These are phyloP conservation scores for Candida vartiovaarae DNA, from an alignment of 805 yeast genomes.

Conservation along the genomic window DNA sequence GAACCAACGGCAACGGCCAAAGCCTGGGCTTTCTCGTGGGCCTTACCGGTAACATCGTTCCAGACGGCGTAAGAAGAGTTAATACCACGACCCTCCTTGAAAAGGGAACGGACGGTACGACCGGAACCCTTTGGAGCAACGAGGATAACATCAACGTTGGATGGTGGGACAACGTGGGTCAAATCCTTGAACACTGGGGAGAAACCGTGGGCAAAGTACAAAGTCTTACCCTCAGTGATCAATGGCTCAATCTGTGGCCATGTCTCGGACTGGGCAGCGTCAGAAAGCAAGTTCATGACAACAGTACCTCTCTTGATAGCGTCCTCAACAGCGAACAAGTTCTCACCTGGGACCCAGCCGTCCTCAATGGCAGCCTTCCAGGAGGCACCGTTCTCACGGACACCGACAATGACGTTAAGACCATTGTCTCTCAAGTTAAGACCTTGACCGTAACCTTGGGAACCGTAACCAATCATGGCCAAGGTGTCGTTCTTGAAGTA, in stretches of 20 bases:
- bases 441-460: conserved; percentile 99
- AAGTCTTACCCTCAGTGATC: conserved; percentile 94
- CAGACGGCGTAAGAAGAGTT: conserved; percentile 99
- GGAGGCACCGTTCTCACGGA: conserved; percentile 96
- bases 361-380: conserved; percentile 99
- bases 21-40: conserved; percentile 98
- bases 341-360: conserved; percentile 99
- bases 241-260: conserved; percentile 84
- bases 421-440: conserved; percentile 99
- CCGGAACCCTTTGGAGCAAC: conserved; percentile 99
- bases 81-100: conserved; percentile 99
- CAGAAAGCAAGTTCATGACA: conserved; percentile 96
- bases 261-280: conserved; percentile 99
- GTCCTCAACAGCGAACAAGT: conserved; percentile 90
- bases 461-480: conserved; percentile 98
- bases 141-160: conserved; percentile 90
- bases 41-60: conserved; percentile 99
- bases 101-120: conserved; percentile 97
- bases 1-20: conserved; percentile 98
- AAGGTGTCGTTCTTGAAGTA: conserved; percentile 98
- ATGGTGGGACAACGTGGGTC: conserved; percentile 94
- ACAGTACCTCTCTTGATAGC: conserved; percentile 90
- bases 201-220: conserved; percentile 99
- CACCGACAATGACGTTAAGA: conserved; percentile 95
- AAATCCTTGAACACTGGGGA: conserved; percentile 98